Evolutionary conservation across 1,284 basidiomycete genomes (phyloP), one percentile per base, ranked within the genome.

Genomic region (Mixia osmundae): DNA sequence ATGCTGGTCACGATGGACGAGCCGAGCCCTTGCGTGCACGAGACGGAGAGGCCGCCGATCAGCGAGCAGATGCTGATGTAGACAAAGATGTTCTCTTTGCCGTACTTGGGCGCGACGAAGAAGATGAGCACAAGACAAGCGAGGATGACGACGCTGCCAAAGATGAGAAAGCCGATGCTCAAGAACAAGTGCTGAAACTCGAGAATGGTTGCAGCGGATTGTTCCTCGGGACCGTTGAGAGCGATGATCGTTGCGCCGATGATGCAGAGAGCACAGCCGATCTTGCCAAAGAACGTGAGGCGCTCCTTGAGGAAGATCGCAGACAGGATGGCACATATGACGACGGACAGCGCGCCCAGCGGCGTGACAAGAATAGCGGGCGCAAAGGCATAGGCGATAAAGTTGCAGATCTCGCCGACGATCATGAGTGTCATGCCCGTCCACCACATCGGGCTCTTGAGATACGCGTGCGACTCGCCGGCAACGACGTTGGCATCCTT

Each of bases 31-130:
- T 82, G 85, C 3, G 85, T 94, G 41, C 89, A 87, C 48, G 78
- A 85, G 47, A 97, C 89, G 44, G 76, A 82, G 42, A 97, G 75
- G 1, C 91, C 89, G 20, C 89, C 89, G 50, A 95, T 94, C 64
- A 95, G 72, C 45, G 76, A 83, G 58, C 89, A 97, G 25, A 94
- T 77, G 30, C 67, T 61, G 48, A 91, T 85, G 57, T 95, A 94
- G 67, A 85, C 85, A 44, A 97, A 59, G 87, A 95, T 94, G 52
- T 71, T 76, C 59, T 73, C 74, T 59, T 76, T 85, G 37, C 89
- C 89, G 55, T 78, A 82, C 50, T 72, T 71, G 25, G 82, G 80
- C 1, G 71, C 79, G 43, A 80, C 73, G 56, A 70, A 76, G 52
- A 87, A 67, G 27, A 79, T 65, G 47, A 80, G 72, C 20, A 65